Conservation (phyloP, 345 rosid species). For the Sonneratia alba region DNA sequence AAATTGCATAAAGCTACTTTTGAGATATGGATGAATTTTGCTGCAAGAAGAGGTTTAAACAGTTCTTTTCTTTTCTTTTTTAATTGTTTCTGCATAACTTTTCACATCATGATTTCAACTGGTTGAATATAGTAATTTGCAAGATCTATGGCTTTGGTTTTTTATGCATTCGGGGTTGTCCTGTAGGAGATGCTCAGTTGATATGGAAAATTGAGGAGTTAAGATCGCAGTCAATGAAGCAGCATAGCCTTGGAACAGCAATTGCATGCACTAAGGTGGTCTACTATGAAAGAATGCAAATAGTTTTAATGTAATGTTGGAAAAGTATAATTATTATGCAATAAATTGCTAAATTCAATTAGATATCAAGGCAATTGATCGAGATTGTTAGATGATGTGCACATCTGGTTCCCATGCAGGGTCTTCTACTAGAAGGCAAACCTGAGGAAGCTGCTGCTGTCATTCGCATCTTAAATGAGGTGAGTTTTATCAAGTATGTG, state of each 20-base stretch:
- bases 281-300: not conserved
- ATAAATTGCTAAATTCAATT: not conserved
- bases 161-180: slow-evolving; percentile 5
- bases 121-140: not conserved
- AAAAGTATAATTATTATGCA: not conserved
- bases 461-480: slow-evolving; percentile 54
- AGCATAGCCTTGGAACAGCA: slow-evolving; percentile 46
- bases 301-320: not conserved
- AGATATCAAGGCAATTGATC: not conserved
- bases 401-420: slow-evolving; percentile 30
- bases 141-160: not conserved
- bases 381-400: not conserved
- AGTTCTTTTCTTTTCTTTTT: not conserved
- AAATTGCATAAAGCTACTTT: slow-evolving; percentile 58
- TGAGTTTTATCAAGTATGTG: slow-evolving; percentile 10
- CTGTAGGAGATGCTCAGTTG: slow-evolving; percentile 55
- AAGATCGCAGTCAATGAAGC: slow-evolving; percentile 57
- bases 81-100: not conserved
- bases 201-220: slow-evolving; percentile 67
- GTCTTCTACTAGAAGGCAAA: slow-evolving; percentile 51
- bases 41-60: slow-evolving; percentile 54
- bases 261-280: slow-evolving; percentile 78
- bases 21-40: slow-evolving; percentile 76
- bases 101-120: not conserved
- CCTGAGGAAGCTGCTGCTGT: slow-evolving; percentile 72